A percentile compares a stretch with the other conserved stretches of the same genome.
These are phyloP conservation scores for Astragalus glycyphyllos DNA, from an alignment of 306 rosid species.

Conservation along the genomic window DNA sequence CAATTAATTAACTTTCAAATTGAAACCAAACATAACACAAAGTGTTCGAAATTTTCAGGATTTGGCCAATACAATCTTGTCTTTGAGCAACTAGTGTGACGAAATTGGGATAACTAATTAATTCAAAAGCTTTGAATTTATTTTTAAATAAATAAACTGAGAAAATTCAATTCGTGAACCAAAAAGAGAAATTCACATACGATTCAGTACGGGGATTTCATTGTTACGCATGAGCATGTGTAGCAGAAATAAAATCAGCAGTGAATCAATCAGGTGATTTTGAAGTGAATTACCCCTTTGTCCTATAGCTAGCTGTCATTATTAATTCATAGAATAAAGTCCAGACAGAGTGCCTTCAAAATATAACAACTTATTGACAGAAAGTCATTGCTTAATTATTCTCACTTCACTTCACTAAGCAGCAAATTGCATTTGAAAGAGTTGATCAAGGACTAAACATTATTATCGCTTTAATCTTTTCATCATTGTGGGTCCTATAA, in stretches of 20 bases:
- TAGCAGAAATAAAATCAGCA: slow-evolving; percentile 5
- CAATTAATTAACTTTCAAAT: no score
- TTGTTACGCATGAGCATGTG: not conserved
- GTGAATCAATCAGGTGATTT: not conserved
- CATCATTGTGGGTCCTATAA: slow-evolving; percentile 55
- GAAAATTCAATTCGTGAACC: no score
- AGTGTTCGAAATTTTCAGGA: slow-evolving; percentile 45
- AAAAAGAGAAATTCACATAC: no score
- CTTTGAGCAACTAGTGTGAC: slow-evolving; percentile 28
- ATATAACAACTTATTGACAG: slow-evolving; percentile 21
- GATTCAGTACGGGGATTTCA: no score
- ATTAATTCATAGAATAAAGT: slow-evolving; percentile 33
- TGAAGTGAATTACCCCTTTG: slow-evolving; percentile 25
- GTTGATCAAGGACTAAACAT: slow-evolving; percentile 25
- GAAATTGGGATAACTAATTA: not conserved
- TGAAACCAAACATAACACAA: no score
- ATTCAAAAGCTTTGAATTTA: no score
- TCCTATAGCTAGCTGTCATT: slow-evolving; percentile 40
- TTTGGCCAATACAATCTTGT: slow-evolving; percentile 34
- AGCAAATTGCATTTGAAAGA: slow-evolving; percentile 29
- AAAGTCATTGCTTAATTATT: slow-evolving; percentile 48
- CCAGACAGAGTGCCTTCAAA: slow-evolving; percentile 18
- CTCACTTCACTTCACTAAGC: slow-evolving; percentile 53
- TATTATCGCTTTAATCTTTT: slow-evolving; percentile 43
- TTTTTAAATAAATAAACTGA: no score